phyloP scores from a whole-genome alignment of 345 rosid species.

The Chamaenerion angustifolium region DNA sequence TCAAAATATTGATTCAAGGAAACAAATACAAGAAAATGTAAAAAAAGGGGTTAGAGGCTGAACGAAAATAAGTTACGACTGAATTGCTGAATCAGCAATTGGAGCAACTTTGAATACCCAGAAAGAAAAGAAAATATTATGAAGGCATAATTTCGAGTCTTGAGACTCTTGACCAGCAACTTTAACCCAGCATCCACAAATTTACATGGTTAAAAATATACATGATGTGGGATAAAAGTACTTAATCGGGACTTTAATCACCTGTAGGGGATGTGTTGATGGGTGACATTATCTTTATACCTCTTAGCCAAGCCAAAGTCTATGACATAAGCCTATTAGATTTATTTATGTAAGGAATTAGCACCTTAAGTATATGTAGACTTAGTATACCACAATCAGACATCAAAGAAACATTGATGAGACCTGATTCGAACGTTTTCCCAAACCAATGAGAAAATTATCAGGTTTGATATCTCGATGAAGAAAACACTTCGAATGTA shows the following conservation, averaged over 20 bases:
- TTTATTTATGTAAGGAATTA: neutral
- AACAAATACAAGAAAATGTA: neutral
- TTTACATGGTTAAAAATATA: too few species aligned
- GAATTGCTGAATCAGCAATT: too few species aligned
- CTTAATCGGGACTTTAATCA: constrained; percentile 4
- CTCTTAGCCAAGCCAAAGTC: constrained; percentile 92
- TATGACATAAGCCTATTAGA: constrained; percentile 60
- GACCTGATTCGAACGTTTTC: constrained; percentile 79
- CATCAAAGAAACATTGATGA: neutral
- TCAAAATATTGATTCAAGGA: neutral
- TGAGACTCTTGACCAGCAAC: too few species aligned
- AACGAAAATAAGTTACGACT: too few species aligned
- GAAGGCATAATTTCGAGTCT: neutral
- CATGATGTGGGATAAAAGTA: neutral
- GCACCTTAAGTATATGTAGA: neutral
- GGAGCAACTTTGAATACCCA: neutral
- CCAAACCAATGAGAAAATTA: constrained; percentile 84
- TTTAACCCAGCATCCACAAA: too few species aligned
- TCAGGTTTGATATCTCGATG: constrained; percentile 89
- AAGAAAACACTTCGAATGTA: constrained; percentile 69
- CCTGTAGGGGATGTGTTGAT: constrained; percentile 85
- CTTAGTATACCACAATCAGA: neutral
- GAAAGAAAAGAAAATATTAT: too few species aligned
- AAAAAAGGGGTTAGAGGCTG: too few species aligned
- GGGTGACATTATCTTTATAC: constrained; percentile 60